phyloP scores from a whole-genome alignment of 2,329 filamentous ascomycete species.

The Scedosporium minutisporum region DNA sequence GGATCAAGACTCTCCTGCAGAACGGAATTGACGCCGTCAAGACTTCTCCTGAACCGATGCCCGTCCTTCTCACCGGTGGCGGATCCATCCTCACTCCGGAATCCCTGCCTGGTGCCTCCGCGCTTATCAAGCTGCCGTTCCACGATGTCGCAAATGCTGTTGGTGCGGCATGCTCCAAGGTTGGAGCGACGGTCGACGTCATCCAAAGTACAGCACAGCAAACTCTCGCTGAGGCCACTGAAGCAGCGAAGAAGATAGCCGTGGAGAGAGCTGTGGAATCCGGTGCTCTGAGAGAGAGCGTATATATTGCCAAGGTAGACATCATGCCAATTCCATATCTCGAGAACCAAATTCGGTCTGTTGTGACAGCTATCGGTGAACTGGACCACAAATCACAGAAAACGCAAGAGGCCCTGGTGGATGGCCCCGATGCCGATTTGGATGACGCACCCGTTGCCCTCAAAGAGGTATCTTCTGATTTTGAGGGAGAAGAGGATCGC shows the following conservation, averaged over 20 bases:
- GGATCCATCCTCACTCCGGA: conserved; percentile 50
- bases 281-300: neutral
- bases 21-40: conserved; percentile 52
- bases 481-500: neutral
- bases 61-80: conserved; percentile 53
- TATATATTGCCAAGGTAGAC: neutral
- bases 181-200: neutral
- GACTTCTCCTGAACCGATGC: conserved; percentile 46
- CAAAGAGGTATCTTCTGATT: neutral
- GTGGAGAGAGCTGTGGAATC: neutral
- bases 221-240: conserved; percentile 3
- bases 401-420: too few species aligned
- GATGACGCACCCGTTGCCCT: neutral
- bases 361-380: neutral
- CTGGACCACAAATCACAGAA: neutral
- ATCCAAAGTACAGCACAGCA: neutral
- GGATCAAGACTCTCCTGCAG: conserved; percentile 42
- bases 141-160: conserved; percentile 55
- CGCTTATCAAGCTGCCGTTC: conserved; percentile 45
- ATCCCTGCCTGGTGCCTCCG: conserved; percentile 42
- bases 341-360: neutral
- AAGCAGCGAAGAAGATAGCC: neutral
- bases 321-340: neutral
- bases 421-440: too few species aligned
- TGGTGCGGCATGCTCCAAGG: conserved; percentile 48